phyloP scores from a whole-genome alignment of 257 asterid species.

The Penstemon eatonii region DNA sequence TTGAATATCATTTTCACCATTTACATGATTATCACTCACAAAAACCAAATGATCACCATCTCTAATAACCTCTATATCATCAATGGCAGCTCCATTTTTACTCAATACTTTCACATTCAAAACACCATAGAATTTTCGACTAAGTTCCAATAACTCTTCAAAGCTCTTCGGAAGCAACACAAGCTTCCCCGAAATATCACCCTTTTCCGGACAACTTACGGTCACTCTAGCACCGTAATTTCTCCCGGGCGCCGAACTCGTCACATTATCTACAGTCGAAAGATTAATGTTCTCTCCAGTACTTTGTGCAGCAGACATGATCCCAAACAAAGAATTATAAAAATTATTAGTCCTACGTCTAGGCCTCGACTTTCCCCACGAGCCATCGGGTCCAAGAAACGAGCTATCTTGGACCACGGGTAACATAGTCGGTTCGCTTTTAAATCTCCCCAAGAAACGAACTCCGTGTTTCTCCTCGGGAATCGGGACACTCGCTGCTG shows the following conservation, averaged over 20 bases:
- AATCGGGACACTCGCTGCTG: conserved; percentile 9
- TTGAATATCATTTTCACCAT: neutral
- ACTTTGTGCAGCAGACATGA: conserved; percentile 37
- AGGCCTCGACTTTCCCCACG: neutral
- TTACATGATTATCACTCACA: conserved; percentile 12
- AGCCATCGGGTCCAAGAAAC: neutral
- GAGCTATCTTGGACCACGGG: conserved; percentile 1
- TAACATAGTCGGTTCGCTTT: conserved; percentile 24
- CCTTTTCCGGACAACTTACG: conserved; percentile 41
- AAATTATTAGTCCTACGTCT: conserved; percentile 37
- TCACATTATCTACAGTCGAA: neutral
- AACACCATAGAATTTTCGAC: conserved; percentile 38
- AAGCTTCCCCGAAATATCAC: conserved; percentile 31
- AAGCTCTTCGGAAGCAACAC: conserved; percentile 42
- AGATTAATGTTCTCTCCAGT: neutral
- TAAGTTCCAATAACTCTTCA: conserved; percentile 42
- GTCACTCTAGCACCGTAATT: conserved; percentile 32
- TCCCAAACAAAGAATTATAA: conserved; percentile 48
- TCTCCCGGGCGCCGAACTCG: neutral
- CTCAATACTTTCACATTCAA: conserved; percentile 30
- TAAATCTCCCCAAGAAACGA: conserved; percentile 25
- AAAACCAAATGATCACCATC: conserved; percentile 52
- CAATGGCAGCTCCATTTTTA: conserved; percentile 38
- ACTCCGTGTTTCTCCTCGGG: conserved; percentile 31
- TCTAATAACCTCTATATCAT: conserved; percentile 39